These are phyloP conservation scores for Xerocomellus intermedius DNA, from an alignment of 768 basidiomycete genomes.

Conservation along the genomic window DNA sequence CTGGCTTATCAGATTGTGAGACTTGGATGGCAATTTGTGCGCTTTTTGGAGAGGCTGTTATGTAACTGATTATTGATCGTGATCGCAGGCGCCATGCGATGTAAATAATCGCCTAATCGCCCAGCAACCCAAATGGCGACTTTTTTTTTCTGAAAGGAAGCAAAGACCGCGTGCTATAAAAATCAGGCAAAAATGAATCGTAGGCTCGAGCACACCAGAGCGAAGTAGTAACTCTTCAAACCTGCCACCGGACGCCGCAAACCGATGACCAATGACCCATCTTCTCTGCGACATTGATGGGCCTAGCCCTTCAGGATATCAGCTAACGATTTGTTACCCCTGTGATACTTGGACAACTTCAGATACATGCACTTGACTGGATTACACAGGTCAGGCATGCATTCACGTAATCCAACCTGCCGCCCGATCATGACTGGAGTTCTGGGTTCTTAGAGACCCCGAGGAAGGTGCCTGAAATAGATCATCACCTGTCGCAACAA, in stretches of 20 bases:
- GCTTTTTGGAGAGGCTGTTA: not conserved
- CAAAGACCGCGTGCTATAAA: not conserved
- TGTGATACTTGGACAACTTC: not conserved
- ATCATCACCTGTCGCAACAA: not conserved
- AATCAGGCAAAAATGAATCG: not conserved
- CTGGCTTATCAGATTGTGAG: not conserved
- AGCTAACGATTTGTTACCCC: not conserved
- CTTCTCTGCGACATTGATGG: not conserved
- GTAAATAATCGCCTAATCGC: not conserved
- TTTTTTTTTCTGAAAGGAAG: not conserved
- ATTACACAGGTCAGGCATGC: not conserved
- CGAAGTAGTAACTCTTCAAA: not conserved
- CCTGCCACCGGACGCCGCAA: not conserved
- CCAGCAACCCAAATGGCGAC: not conserved
- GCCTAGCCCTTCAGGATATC: not conserved
- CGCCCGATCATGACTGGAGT: not conserved
- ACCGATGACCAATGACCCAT: not conserved
- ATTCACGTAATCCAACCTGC: not conserved
- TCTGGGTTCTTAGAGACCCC: not conserved
- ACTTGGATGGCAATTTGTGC: not conserved
- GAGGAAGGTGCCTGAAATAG: not conserved
- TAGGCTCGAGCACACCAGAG: not conserved
- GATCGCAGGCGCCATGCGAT: not conserved
- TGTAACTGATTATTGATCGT: not conserved
- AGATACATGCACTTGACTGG: not conserved